These are phyloP conservation scores for Xylaria arbuscula DNA, from an alignment of 2,329 filamentous ascomycete genomes.

Conservation along the genomic window DNA sequence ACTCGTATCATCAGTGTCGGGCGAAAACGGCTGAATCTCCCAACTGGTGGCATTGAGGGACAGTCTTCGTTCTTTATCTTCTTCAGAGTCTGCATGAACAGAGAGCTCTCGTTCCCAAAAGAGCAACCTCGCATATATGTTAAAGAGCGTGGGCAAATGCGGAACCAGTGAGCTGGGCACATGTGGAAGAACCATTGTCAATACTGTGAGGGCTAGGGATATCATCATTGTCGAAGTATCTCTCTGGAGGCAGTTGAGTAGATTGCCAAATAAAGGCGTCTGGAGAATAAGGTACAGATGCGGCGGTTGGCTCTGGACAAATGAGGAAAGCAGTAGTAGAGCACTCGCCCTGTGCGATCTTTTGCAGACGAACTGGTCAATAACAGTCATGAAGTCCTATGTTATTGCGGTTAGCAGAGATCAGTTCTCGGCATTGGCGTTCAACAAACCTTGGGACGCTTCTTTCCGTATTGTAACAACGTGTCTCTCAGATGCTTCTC, in stretches of 20 bases:
- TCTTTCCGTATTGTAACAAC: slow-evolving; percentile 72
- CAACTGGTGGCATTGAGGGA: slow-evolving; percentile 59
- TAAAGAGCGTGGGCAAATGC: slow-evolving; percentile 78
- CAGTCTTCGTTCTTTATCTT: slow-evolving; percentile 53
- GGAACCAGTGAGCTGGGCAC: slow-evolving; percentile 78
- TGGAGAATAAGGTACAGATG: slow-evolving; percentile 79
- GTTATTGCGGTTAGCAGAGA: slow-evolving; percentile 42
- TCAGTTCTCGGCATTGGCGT: slow-evolving; percentile 17
- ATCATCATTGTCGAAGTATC: slow-evolving; percentile 82
- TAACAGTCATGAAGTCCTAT: slow-evolving; percentile 71
- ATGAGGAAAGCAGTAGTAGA: slow-evolving; percentile 75
- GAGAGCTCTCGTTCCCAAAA: slow-evolving; percentile 77
- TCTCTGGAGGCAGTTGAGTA: slow-evolving; percentile 78
- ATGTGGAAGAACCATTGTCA: slow-evolving; percentile 86
- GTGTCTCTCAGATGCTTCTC: slow-evolving; percentile 63
- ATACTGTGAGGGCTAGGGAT: slow-evolving; percentile 77
- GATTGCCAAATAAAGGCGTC: slow-evolving; percentile 76
- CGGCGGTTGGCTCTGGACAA: slow-evolving; percentile 80
- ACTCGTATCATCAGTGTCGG: slow-evolving; percentile 70
- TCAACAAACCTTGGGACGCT: slow-evolving; percentile 67
- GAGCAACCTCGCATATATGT: slow-evolving; percentile 81
- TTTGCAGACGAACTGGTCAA: slow-evolving; percentile 74
- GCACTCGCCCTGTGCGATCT: slow-evolving; percentile 72
- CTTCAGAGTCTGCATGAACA: slow-evolving; percentile 53
- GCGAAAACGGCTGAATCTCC: slow-evolving; percentile 71